These are phyloP conservation scores for Vanilla planifolia DNA, from an alignment of 106 monocot species.

Conservation along the genomic window DNA sequence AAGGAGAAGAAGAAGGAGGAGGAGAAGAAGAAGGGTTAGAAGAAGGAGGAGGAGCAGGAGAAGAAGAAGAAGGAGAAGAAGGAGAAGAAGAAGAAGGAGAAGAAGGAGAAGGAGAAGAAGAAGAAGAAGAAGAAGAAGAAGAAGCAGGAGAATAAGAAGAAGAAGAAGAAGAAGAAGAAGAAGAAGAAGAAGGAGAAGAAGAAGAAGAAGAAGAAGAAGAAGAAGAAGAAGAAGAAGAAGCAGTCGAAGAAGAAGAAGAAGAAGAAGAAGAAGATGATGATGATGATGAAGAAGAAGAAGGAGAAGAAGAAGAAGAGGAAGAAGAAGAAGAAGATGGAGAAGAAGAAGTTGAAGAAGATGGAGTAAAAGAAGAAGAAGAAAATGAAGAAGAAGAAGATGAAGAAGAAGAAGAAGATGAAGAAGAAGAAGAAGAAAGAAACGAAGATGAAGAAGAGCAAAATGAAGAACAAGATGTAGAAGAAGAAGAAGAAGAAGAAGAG, in stretches of 20 bases:
- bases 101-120: background rate
- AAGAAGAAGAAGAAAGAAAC: too few relatives aligned
- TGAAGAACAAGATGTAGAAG: background rate
- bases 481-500: background rate
- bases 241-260: too few relatives aligned
- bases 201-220: background rate
- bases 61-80: background rate
- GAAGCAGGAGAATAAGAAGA: too few relatives aligned
- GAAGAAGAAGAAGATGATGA: too few relatives aligned
- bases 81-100: too few relatives aligned
- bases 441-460: too few relatives aligned
- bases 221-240: background rate
- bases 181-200: background rate
- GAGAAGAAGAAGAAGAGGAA: background rate
- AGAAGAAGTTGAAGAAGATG: too few relatives aligned
- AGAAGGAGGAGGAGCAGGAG: background rate
- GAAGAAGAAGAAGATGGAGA: too few relatives aligned
- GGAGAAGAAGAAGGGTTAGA: background rate
- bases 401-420: too few relatives aligned
- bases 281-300: background rate
- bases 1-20: background rate
- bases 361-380: too few relatives aligned
- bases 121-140: background rate
- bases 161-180: too few relatives aligned
- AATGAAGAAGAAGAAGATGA: too few relatives aligned